Conservation (phyloP, 2,329 filamentous ascomycete species). For the Mycogone perniciosa region DNA sequence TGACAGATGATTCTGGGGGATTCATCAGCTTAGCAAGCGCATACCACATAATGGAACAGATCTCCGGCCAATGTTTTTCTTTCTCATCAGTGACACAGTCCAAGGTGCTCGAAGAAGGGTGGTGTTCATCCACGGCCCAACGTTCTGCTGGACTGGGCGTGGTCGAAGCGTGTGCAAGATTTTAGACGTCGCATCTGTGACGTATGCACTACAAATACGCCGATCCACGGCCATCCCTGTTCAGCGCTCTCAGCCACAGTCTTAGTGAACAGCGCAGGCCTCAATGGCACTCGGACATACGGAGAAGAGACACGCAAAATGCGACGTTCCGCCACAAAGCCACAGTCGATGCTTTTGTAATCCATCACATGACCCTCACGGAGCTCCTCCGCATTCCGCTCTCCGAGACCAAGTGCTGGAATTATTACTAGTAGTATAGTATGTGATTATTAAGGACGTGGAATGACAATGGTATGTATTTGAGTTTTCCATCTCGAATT, state of each 20-base stretch:
- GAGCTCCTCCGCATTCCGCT: not conserved
- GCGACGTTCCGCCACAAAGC: not conserved
- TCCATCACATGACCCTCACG: conserved; percentile 7
- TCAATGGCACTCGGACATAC: conserved; percentile 13
- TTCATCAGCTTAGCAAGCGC: no score
- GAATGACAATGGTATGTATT: not conserved
- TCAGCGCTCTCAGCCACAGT: conserved; percentile 12
- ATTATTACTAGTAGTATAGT: not conserved
- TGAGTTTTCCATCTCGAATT: no score
- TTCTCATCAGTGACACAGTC: not conserved
- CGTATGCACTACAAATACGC: conserved; percentile 4
- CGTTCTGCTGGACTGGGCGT: no score
- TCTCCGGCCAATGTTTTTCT: not conserved
- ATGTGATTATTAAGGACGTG: conserved; percentile 2
- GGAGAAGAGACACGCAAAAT: not conserved
- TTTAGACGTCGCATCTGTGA: not conserved
- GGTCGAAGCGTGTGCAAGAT: no score
- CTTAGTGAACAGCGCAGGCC: not conserved
- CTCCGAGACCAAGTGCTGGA: no score
- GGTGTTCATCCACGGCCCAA: no score
- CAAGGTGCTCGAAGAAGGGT: not conserved
- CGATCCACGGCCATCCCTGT: conserved; percentile 18
- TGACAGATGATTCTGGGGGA: no score
- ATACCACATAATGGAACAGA: no score
- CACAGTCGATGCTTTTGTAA: no score